Percentiles rank a stretch among this genome's conserved stretches.
phyloP scores from a whole-genome alignment of 192 early-diverging fungal genomes.

The Dissophora ornata region DNA sequence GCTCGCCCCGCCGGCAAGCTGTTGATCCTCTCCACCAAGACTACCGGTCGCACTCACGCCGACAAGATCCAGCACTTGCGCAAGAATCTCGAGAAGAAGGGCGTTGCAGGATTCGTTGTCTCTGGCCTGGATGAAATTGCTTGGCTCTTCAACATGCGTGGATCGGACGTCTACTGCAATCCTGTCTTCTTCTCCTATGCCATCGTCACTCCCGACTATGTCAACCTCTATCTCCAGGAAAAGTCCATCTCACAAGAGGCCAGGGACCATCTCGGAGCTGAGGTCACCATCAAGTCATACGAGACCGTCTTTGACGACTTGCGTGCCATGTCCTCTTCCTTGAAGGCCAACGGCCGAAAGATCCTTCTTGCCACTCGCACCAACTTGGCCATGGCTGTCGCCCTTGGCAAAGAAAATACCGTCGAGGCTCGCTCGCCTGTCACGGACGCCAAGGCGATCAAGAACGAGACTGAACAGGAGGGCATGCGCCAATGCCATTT shows the following conservation, averaged over 20 bases:
- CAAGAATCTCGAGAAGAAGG: slow-evolving; percentile 70
- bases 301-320: slow-evolving; percentile 82
- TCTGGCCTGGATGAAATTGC: slow-evolving; percentile 95
- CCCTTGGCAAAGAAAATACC: slow-evolving; percentile 60
- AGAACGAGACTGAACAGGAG: slow-evolving; percentile 89
- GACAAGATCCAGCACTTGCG: slow-evolving; percentile 83
- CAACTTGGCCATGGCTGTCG: slow-evolving; percentile 48
- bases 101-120: slow-evolving; percentile 80
- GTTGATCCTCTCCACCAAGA: slow-evolving; percentile 35
- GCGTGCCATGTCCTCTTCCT: slow-evolving; percentile 36
- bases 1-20: slow-evolving; percentile 66
- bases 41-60: slow-evolving; percentile 52
- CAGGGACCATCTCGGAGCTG: slow-evolving; percentile 66
- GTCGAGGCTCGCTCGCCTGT: slow-evolving; percentile 75
- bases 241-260: slow-evolving; percentile 74
- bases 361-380: slow-evolving; percentile 36
- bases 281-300: slow-evolving; percentile 79
- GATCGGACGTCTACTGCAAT: slow-evolving; percentile 95
- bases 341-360: slow-evolving; percentile 55
- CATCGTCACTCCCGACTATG: slow-evolving; percentile 75
- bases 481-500: slow-evolving; percentile 94
- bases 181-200: slow-evolving; percentile 97
- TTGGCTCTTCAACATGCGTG: slow-evolving; percentile 97
- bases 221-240: slow-evolving; percentile 83
- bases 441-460: slow-evolving; percentile 88